Conservation (phyloP, 805 yeast genomes). For the Millerozyma miso region DNA sequence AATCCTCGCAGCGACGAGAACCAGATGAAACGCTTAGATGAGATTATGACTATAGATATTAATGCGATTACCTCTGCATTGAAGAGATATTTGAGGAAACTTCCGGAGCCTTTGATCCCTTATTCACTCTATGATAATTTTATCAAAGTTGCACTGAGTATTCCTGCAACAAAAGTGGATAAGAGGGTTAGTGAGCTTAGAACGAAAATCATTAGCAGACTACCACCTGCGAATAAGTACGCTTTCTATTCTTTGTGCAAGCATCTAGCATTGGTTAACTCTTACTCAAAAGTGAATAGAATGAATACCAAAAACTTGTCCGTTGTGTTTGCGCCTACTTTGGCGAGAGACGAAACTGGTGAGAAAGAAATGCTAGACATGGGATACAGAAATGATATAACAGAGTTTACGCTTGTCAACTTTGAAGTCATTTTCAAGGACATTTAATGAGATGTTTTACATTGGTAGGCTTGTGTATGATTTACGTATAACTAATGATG, state of each 20-base stretch:
- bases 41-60: constrained; percentile 58
- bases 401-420: constrained; percentile 64
- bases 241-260: constrained; percentile 53
- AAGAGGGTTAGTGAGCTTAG: constrained; percentile 40
- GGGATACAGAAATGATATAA: constrained; percentile 71
- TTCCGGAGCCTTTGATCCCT: constrained; percentile 83
- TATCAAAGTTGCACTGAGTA: constrained; percentile 47
- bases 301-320: constrained; percentile 83
- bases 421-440: constrained; percentile 35
- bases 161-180: constrained; percentile 17
- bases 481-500: background rate
- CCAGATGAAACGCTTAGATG: constrained; percentile 28
- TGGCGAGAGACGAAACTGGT: constrained; percentile 74
- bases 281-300: constrained; percentile 53
- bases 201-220: constrained; percentile 37
- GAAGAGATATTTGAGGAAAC: constrained; percentile 78
- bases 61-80: constrained; percentile 83
- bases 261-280: constrained; percentile 63
- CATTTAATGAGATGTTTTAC: background rate
- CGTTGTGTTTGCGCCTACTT: constrained; percentile 92
- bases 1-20: constrained; percentile 29
- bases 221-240: constrained; percentile 67
- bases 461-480: background rate
- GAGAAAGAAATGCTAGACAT: constrained; percentile 82
- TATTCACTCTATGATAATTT: constrained; percentile 62